Percentiles rank a stretch among this genome's conserved stretches.
Conservation (phyloP, 1,284 basidiomycete genomes). For the Cryptococcus floricola region DNA sequence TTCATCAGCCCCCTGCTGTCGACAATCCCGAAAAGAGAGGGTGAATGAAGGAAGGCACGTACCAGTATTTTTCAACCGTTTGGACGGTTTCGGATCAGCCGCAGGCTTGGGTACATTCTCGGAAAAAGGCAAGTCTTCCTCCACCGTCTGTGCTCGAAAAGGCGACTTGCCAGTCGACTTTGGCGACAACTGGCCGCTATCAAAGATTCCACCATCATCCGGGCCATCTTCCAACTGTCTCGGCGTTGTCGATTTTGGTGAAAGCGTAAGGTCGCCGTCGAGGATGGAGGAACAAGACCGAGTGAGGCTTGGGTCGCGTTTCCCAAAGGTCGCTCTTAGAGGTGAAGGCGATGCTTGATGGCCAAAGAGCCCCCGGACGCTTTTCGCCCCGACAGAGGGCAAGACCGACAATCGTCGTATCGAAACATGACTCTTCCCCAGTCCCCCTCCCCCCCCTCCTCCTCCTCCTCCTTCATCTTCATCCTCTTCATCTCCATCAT, state of each 20-base stretch:
- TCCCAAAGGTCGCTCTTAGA: background rate
- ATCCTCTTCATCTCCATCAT: slow-evolving; percentile 2
- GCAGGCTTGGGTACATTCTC: background rate
- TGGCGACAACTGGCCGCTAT: too few relatives aligned
- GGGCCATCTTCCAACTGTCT: too few relatives aligned
- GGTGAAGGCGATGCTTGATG: background rate
- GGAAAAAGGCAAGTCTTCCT: too few relatives aligned
- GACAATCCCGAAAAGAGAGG: background rate
- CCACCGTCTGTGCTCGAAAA: background rate
- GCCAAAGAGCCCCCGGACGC: slow-evolving; percentile 6
- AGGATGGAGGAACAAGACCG: too few relatives aligned
- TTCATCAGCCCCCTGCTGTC: background rate
- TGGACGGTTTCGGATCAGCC: too few relatives aligned
- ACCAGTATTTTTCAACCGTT: background rate
- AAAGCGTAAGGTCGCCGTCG: too few relatives aligned
- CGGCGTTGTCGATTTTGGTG: too few relatives aligned
- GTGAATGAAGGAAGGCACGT: background rate
- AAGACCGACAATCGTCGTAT: background rate
- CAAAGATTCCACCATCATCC: too few relatives aligned
- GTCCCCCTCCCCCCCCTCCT: too few relatives aligned
- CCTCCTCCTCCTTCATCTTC: too few relatives aligned
- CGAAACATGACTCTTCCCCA: too few relatives aligned
- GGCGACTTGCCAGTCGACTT: background rate
- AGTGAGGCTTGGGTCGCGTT: background rate
- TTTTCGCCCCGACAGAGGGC: slow-evolving; percentile 4